Percentiles rank a stretch among this genome's conserved stretches.
phyloP scores from a whole-genome alignment of 2,329 filamentous ascomycete species.

The Penicillium sp. region DNA sequence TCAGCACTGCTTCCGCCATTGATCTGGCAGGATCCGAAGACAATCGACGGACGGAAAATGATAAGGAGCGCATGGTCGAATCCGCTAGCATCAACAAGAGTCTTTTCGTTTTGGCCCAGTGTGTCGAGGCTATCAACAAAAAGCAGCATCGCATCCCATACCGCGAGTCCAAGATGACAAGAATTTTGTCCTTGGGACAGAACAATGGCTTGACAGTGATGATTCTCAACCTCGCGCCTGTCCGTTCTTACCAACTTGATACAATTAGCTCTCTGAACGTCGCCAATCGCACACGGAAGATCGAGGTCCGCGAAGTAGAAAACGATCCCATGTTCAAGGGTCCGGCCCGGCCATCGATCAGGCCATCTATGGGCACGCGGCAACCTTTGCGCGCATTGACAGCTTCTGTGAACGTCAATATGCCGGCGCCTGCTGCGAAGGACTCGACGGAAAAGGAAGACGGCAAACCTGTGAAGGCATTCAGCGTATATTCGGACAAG shows the following conservation, averaged over 20 bases:
- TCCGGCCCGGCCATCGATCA: constrained; percentile 56
- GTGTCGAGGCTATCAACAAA: constrained; percentile 87
- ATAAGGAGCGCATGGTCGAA: constrained; percentile 87
- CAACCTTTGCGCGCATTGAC: constrained; percentile 78
- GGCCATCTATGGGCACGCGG: constrained; percentile 51
- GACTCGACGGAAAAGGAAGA: constrained; percentile 55
- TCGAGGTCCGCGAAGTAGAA: constrained; percentile 91
- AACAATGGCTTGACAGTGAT: constrained; percentile 95
- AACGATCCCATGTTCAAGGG: constrained; percentile 90
- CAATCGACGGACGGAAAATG: constrained; percentile 90
- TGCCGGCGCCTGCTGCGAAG: constrained; percentile 53
- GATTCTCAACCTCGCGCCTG: constrained; percentile 89
- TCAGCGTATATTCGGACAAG: constrained; percentile 81
- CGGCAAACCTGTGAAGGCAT: constrained; percentile 74
- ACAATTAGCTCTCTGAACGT: constrained; percentile 93
- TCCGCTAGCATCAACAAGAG: constrained; percentile 98
- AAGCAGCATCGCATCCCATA: constrained; percentile 78
- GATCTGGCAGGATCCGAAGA: constrained; percentile 95
- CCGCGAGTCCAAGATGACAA: constrained; percentile 94
- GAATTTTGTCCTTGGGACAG: constrained; percentile 86
- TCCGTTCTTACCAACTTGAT: constrained; percentile 90
- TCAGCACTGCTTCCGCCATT: constrained; percentile 89
- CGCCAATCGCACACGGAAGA: constrained; percentile 91
- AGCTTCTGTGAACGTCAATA: constrained; percentile 71
- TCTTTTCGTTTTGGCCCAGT: constrained; percentile 89